Evolutionary conservation across 306 rosid genomes (phyloP), one percentile per base, ranked within the genome.

Genomic region (Hippophae rhamnoides): DNA sequence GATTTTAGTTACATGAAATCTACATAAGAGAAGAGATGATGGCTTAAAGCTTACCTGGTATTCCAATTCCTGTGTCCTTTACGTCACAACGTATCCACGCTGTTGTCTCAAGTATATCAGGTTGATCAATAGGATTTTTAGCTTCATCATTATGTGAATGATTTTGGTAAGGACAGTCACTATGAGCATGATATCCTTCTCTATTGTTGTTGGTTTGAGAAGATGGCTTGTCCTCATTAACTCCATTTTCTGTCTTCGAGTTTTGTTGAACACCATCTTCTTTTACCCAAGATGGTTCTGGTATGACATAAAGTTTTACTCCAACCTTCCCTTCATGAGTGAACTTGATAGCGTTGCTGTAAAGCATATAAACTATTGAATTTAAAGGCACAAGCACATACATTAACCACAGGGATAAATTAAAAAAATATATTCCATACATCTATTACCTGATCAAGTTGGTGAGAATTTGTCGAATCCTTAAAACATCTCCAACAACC

Each of bases 31-130:
- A 31, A 58, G 47, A 64, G 47, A 18, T 14, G 13, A 18, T 25
- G 7, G 26, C 11, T 54, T 38, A 49, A 69, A 57, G 46, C 54
- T 40, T 80, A 88, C 99, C 97, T 68, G 95, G 97, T 75, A 93
- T 93, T 74, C 99, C 99, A 67, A 93, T 93, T 75, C 99, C 99
- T 13, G 99, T 84, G 81, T 93, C 97, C 42, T 77, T 74, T 7
- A 93, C 99, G 77, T 93, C 97, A 41, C 99, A 93, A 7, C 90
- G 73, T 47, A 93, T 68, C 99, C 99, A 88, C 67, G 80, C 99
- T 8, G 84, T 82, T 48, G 88, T 75, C 75, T 88, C 93, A 2
- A 72, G 49, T 26, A 84, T 77, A 68, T 66, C 75, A 50, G 63
- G 56, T 58, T 78, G 58, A 42, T 78, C 82, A 25, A 42, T 48